Evolutionary conservation across 108 stramenopile genomes (phyloP), one percentile per base, ranked within the genome.

Genomic region (Cyclotella sp.): DNA sequence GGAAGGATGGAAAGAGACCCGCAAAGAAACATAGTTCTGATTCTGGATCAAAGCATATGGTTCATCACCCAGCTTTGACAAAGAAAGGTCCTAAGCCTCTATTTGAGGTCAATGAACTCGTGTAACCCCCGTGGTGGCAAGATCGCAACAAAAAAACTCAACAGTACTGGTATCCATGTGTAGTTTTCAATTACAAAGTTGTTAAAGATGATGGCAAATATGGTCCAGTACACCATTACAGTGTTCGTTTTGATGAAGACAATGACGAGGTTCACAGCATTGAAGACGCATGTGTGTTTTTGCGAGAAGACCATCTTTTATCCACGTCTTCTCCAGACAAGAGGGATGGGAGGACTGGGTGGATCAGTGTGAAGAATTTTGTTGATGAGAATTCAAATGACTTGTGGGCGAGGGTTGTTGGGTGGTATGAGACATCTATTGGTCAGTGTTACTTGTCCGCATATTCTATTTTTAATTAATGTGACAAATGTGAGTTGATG

Each of bases 391-490:
- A 46, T 44, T 27, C 44, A n/a, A 21, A 13, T 10, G 63, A 64
- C 44, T 19, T 13, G 21, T 64, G 63, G 63, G 63, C 63, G 3
- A 34, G 34, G 63, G 26, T 64, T 27, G 63, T 64, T 22, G 63
- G 63, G 14, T 64, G 63, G 63, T 64, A 64, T 46, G 45, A 64
- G 22, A 43, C 44, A 21, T 0, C 12, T 61, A 61, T 61, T 39
- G 60, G 60, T 61, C 9, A 34, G 60, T 61, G 29, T 55, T 24
- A 55, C 24, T 34, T 34, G 2, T 34, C 34, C 6, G 2, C 6
- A 6, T 34, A 34, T 34, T 34, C 34, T 5, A 34, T 34, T 55
- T 26, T 55, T 3, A 1, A 19, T 24, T 6, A 5, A n/a, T 49
- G 47, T 49, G 47, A 7, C 9, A n/a, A 1, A n/a, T 9, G 9